Conservation (phyloP, 768 basidiomycete genomes). For the Pisolithus sp. region DNA sequence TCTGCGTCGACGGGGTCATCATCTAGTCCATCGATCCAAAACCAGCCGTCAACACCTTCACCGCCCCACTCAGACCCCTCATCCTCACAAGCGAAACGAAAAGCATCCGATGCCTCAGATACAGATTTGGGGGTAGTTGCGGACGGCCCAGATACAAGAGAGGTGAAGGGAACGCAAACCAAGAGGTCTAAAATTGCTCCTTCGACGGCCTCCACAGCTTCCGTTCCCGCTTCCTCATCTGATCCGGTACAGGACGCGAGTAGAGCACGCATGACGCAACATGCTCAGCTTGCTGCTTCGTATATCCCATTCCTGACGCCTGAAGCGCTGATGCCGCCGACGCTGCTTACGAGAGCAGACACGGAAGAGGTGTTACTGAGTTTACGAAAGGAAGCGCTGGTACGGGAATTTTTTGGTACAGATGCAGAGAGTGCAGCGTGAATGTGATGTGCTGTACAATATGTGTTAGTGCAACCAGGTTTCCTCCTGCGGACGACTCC, state of each 20-base stretch:
- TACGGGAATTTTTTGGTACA: conserved; percentile 72
- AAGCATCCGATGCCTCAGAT: conserved; percentile 43
- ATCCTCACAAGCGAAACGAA: conserved; percentile 43
- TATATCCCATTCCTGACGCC: conserved; percentile 71
- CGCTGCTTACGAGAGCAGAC: conserved; percentile 67
- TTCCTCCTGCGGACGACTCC: no score
- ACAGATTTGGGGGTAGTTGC: conserved; percentile 26
- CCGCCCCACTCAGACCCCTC: conserved; percentile 16
- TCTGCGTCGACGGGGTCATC: background rate
- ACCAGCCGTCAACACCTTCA: conserved; percentile 14
- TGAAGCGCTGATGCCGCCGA: conserved; percentile 68
- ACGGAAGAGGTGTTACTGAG: conserved; percentile 73
- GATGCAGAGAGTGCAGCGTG: background rate
- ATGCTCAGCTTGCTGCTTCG: conserved; percentile 55
- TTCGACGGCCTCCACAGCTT: conserved; percentile 1
- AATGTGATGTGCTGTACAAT: no score
- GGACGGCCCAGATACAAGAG: background rate
- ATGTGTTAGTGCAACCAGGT: no score
- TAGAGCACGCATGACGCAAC: conserved; percentile 20
- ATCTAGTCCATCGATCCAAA: no score
- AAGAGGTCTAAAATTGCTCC: conserved; percentile 26
- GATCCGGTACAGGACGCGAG: conserved; percentile 2
- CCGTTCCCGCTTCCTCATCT: conserved; percentile 5
- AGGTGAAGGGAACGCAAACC: conserved; percentile 7
- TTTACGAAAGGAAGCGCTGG: conserved; percentile 72